Conservation (phyloP, 768 basidiomycete genomes). For the Phylloporus rhodoxanthus region DNA sequence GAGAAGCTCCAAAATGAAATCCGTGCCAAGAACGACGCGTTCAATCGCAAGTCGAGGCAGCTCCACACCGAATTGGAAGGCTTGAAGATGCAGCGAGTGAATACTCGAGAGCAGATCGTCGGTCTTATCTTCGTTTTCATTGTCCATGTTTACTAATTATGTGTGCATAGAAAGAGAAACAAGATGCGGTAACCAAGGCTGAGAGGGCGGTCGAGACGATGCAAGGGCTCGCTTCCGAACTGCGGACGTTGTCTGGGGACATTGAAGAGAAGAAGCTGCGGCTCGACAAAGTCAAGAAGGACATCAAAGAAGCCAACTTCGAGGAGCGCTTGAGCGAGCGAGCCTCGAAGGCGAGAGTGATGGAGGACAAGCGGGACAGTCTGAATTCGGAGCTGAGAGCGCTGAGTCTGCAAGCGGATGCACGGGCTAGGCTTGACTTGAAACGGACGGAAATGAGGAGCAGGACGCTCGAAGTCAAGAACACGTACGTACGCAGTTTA, state of each 20-base stretch:
- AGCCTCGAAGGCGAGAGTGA: slow-evolving; percentile 42
- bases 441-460: slow-evolving; percentile 62
- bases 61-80: slow-evolving; percentile 52
- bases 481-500: slow-evolving; percentile 45
- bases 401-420: slow-evolving; percentile 74
- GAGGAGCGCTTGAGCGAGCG: slow-evolving; percentile 59
- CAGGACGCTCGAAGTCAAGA: slow-evolving; percentile 61
- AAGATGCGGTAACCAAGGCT: slow-evolving; percentile 43
- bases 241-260: slow-evolving; percentile 51
- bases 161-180: slow-evolving; percentile 42
- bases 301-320: slow-evolving; percentile 55
- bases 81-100: slow-evolving; percentile 47
- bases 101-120: slow-evolving; percentile 55
- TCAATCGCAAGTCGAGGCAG: slow-evolving; percentile 50
- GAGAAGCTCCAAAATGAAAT: slow-evolving; percentile 67
- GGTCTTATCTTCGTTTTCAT: slow-evolving; percentile 11
- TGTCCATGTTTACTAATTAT: background rate
- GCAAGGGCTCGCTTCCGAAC: slow-evolving; percentile 47
- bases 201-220: slow-evolving; percentile 55
- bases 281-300: slow-evolving; percentile 52
- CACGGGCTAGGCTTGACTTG: slow-evolving; percentile 71
- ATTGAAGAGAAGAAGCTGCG: slow-evolving; percentile 64
- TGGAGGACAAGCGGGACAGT: slow-evolving; percentile 66
- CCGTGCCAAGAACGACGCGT: slow-evolving; percentile 55
- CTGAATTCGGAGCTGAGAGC: slow-evolving; percentile 65